Evolutionary conservation across 441 rosid genomes (phyloP).

Genomic region (Arabidopsis lyrata): DNA sequence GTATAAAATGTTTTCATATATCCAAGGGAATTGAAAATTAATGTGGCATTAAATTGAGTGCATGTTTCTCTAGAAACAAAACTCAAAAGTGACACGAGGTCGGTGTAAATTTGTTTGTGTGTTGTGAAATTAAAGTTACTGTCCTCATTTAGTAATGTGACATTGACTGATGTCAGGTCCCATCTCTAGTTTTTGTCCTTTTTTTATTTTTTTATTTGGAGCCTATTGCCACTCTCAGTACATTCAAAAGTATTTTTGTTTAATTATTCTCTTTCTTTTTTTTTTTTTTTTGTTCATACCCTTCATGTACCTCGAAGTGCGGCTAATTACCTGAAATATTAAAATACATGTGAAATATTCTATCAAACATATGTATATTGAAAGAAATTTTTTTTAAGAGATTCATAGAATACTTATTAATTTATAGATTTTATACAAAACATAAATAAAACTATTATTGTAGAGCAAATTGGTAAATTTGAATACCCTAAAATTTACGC

Average conservation of each 20-base stretch:
- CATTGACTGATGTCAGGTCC: constrained; percentile 41
- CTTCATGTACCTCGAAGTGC: neutral
- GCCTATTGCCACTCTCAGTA: constrained; percentile 31
- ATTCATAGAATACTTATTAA: neutral
- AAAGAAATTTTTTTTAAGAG: too few relatives aligned
- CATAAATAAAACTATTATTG: neutral
- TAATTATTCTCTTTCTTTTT: neutral
- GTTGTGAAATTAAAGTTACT: constrained; percentile 36
- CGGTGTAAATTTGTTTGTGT: constrained; percentile 36
- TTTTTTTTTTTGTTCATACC: neutral
- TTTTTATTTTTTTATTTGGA: constrained; percentile 13
- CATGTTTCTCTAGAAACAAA: constrained; percentile 23
- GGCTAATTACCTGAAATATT: neutral
- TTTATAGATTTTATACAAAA: neutral
- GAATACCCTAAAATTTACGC: neutral
- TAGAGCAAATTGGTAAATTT: neutral
- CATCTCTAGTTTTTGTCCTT: constrained; percentile 32
- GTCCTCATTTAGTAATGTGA: constrained; percentile 42
- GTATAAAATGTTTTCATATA: neutral
- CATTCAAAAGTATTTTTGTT: constrained; percentile 8
- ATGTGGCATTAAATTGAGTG: constrained; percentile 28
- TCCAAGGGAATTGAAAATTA: neutral
- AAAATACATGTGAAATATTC: neutral
- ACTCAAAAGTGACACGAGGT: constrained; percentile 21
- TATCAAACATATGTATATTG: too few relatives aligned